A percentile compares a stretch with the other conserved stretches of the same genome.
These are phyloP conservation scores for Ceraceosorus bombacis DNA, from an alignment of 1,284 basidiomycete genomes.

Conservation along the genomic window DNA sequence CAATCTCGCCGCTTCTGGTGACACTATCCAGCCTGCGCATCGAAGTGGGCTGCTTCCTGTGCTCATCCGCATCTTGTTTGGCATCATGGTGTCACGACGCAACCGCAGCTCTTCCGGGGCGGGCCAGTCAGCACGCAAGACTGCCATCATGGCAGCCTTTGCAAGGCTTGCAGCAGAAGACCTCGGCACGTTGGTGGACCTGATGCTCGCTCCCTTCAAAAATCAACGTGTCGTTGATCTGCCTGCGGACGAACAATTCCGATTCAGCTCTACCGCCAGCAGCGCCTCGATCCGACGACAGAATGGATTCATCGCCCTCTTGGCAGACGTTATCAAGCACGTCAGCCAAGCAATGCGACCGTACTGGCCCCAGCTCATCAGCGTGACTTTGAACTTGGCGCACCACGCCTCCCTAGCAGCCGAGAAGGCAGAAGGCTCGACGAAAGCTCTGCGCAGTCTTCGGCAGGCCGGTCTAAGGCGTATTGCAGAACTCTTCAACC, in stretches of 20 bases:
- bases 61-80: conserved; percentile 73
- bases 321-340: conserved; percentile 43
- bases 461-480: conserved; percentile 79
- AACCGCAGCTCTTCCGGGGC: conserved; percentile 53
- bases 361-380: conserved; percentile 33
- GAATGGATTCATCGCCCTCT: conserved; percentile 49
- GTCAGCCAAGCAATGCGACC: conserved; percentile 27
- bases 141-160: conserved; percentile 55
- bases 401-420: conserved; percentile 23
- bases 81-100: conserved; percentile 74
- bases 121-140: conserved; percentile 61
- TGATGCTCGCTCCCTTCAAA: conserved; percentile 78
- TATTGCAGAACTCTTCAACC: conserved; percentile 76
- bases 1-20: conserved; percentile 39
- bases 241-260: conserved; percentile 14
- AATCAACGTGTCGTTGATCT: conserved; percentile 25
- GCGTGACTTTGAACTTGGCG: conserved; percentile 32
- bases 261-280: conserved; percentile 22
- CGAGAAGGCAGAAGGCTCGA: not conserved
- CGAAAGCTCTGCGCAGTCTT: conserved; percentile 51
- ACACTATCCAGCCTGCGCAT: conserved; percentile 59
- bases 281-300: conserved; percentile 27
- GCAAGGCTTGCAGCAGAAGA: conserved; percentile 63
- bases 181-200: conserved; percentile 67
- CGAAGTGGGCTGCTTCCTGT: conserved; percentile 67